Conservation (phyloP, 371 early-diverging fungal species). For the Mucor plumbeus region DNA sequence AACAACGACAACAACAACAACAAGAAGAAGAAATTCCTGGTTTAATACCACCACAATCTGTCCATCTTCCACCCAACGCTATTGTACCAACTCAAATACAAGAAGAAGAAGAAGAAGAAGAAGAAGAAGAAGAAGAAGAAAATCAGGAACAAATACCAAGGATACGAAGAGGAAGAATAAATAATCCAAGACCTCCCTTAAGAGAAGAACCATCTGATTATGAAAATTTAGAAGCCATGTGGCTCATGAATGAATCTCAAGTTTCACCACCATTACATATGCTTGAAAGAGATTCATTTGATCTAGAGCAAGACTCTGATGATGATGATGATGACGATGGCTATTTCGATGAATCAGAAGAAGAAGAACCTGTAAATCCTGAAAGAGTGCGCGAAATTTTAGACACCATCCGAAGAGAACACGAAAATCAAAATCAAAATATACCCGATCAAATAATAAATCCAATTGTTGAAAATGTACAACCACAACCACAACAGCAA, state of each 20-base stretch:
- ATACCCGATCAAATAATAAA: too few species aligned
- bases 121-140: background rate
- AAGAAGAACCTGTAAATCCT: background rate
- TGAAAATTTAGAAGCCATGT: constrained; percentile 24
- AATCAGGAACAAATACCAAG: background rate
- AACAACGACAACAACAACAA: background rate
- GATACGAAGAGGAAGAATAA: background rate
- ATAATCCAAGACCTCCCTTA: constrained; percentile 4
- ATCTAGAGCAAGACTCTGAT: constrained; percentile 22
- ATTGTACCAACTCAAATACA: background rate
- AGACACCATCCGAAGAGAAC: background rate
- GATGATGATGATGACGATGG: constrained; percentile 40
- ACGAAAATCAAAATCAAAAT: background rate
- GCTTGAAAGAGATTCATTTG: background rate
- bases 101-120: background rate
- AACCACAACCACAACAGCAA: background rate
- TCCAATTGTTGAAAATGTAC: too few species aligned
- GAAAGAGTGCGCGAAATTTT: background rate
- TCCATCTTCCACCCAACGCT: background rate
- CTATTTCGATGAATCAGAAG: constrained; percentile 3
- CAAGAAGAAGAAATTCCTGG: background rate
- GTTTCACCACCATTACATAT: constrained; percentile 1
- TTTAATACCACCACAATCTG: background rate
- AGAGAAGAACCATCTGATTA: constrained; percentile 16
- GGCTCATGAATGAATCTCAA: constrained; percentile 7